phyloP scores from a whole-genome alignment of 139 green algal species.

The Volvox reticuliferus region DNA sequence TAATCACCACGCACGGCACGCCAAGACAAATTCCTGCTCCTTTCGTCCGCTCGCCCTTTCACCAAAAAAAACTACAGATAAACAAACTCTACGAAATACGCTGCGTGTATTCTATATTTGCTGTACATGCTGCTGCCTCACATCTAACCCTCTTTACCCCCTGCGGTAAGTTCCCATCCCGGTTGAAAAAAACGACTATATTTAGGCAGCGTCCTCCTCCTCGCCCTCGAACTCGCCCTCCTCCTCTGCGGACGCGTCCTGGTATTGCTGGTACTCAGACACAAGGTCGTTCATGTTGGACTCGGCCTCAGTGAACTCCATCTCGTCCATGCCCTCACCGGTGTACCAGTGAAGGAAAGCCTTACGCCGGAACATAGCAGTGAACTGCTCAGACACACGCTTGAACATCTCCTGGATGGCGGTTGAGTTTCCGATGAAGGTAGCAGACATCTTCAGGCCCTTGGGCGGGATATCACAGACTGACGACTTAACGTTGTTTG shows the following conservation, averaged over 20 bases:
- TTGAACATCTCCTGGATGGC: constrained; percentile 97
- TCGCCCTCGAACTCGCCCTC: constrained; percentile 76
- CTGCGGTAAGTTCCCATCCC: too few relatives aligned
- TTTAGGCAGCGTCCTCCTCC: constrained; percentile 33
- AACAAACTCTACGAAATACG: too few relatives aligned
- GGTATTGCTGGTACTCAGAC: constrained; percentile 98
- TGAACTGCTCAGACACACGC: constrained; percentile 98
- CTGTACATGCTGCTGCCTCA: too few relatives aligned
- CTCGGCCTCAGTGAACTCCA: constrained; percentile 99
- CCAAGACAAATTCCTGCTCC: too few relatives aligned
- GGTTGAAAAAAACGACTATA: too few relatives aligned
- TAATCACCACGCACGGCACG: too few relatives aligned
- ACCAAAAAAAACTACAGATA: too few relatives aligned
- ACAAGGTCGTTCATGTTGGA: constrained; percentile 99
- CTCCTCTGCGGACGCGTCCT: constrained; percentile 96
- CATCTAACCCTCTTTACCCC: too few relatives aligned
- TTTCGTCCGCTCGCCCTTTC: too few relatives aligned
- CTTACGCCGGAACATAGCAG: constrained; percentile 99
- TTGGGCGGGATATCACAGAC: constrained; percentile 98
- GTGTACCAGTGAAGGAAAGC: constrained; percentile 99
- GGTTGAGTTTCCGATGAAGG: constrained; percentile 97
- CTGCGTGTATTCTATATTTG: too few relatives aligned
- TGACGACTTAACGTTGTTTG: constrained; percentile 99
- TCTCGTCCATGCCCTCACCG: constrained; percentile 99
- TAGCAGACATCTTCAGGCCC: constrained; percentile 97